A percentile compares a stretch with the other conserved stretches of the same genome.
Conservation (phyloP, 1,284 basidiomycete genomes). For the Mycena citricolor region DNA sequence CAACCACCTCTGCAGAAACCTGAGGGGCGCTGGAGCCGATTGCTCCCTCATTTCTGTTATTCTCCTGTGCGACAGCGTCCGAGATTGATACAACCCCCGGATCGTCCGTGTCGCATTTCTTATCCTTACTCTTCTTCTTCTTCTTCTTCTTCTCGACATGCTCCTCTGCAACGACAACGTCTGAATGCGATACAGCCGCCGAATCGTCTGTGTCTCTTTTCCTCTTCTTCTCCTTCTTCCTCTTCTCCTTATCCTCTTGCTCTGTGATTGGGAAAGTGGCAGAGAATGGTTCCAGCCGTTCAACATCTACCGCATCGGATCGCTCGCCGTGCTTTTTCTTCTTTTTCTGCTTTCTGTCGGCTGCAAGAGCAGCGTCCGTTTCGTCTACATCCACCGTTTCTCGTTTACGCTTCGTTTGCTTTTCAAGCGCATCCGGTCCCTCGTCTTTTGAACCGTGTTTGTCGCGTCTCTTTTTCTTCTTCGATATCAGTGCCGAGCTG, state of each 20-base stretch:
- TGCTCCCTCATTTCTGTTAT: neutral
- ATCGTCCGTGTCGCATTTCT: neutral
- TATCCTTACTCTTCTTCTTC: slow-evolving; percentile 22
- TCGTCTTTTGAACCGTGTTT: neutral
- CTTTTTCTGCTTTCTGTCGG: slow-evolving; percentile 29
- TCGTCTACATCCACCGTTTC: slow-evolving; percentile 34
- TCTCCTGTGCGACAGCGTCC: neutral
- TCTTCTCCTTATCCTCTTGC: slow-evolving; percentile 18
- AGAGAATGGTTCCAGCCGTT: slow-evolving; percentile 3
- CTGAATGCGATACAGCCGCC: neutral
- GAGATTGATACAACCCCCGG: neutral
- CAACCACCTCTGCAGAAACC: neutral
- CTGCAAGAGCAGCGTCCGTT: slow-evolving; percentile 12
- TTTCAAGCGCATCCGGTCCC: neutral
- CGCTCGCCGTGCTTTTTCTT: slow-evolving; percentile 25
- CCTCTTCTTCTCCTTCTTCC: slow-evolving; percentile 24
- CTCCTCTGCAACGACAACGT: slow-evolving; percentile 5
- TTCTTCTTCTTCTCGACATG: slow-evolving; percentile 24
- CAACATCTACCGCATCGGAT: slow-evolving; percentile 14
- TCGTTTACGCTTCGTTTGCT: neutral
- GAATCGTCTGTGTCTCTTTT: neutral
- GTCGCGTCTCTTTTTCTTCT: slow-evolving; percentile 13
- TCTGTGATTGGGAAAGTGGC: neutral
- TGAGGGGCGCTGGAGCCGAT: neutral
- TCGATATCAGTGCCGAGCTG: too few relatives aligned